Evolutionary conservation across 768 basidiomycete species (phyloP), one percentile per base, ranked within the genome.

Genomic region (Lyophyllum decastes): DNA sequence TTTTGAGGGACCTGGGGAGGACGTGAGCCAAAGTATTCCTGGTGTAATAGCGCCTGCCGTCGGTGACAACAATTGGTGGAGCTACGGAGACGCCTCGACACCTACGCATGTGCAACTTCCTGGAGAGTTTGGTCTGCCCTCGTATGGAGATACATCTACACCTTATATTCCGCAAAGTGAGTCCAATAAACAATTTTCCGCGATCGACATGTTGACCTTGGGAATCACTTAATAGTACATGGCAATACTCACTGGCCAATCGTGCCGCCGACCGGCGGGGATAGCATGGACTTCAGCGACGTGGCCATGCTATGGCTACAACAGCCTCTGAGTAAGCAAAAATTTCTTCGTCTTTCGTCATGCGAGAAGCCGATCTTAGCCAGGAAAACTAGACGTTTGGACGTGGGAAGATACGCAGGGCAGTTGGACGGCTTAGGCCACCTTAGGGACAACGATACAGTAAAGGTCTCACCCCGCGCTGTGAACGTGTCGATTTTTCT

Each of bases 261-360:
- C 10, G 25, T 25, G 46, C 38, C 48, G 45, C 52, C 57, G 19
- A n/a, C 46, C 45, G 57, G 55, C 26, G 55, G 54, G 24, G n/a
- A 30, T 14, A 51, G 19, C 43, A 59, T 62, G 61, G 61, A 57
- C 27, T 49, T 55, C 40, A 27, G 57, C 19, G 61, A 62, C 22
- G 52, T 53, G 26, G 52, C 58, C 7, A 62, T 62, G 58, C 16
- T 59, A n/a, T 59, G 54, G 55, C 43, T 62, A 34, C 58, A 62
- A 34, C 54, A 59, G 34, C 52, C 61, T 24, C 54, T 50, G 22
- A 54, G 54, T 48, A 54, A 59, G 61, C 52, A 59, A 30, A 52
- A 47, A 24, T 17, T 41, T 17, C 16, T 21, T 6, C 26, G 17
- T 5, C 6, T 19, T 5, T 0, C 6, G 0, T 16, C 1, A 33